Evolutionary conservation across 139 green algal genomes (phyloP), one percentile per base, ranked within the genome.

Genomic region (Microglena sp.): DNA sequence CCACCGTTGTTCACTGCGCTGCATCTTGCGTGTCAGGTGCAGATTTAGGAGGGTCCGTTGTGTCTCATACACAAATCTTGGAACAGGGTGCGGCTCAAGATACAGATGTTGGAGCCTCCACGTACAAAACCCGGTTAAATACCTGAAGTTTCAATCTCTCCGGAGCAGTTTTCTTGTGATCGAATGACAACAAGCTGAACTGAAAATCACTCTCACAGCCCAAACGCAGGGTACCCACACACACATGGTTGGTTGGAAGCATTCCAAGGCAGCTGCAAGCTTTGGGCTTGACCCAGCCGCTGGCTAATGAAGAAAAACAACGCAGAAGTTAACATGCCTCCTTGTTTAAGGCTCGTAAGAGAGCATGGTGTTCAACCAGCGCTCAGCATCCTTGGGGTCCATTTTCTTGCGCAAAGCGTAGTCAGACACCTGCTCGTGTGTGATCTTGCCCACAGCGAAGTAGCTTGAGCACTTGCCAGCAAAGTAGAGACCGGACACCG

Each of bases 391-490:
- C 40, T 84, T 77, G 22, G 90, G 22, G 8, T 86, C 66, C 83
- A 95, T 92, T 53, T 85, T 85, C 84, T 98, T 98, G 33, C 93
- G 79, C 21, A 71, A 60, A 1, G 93, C 89, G 58, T 99, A 99
- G 63, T 95, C 84, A 1, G 74, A 31, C 33, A 96, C 87, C 69
- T 95, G 89, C 68, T 98, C 93, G 40, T 85, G 28, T 1, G 83
- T 92, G 77, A 99, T 96, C 84, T 98, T 97, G 66, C 93, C 93
- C 35, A 99, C 93, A 0, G 92, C 91, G 80, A 99, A 99, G 86
- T 99, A 99, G 35, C 88, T 74, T 30, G 74, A 81, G 67, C 69
- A 75, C 15, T 83, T 84, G 53, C 74, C 80, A 15, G 69, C 93
- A 82, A 98, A 99, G 76, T 95, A 96, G n/a, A 99, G 82, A 26